Evolutionary conservation across 2,329 filamentous ascomycete genomes (phyloP), one percentile per base, ranked within the genome.

Genomic region (Aspergillus ustus): DNA sequence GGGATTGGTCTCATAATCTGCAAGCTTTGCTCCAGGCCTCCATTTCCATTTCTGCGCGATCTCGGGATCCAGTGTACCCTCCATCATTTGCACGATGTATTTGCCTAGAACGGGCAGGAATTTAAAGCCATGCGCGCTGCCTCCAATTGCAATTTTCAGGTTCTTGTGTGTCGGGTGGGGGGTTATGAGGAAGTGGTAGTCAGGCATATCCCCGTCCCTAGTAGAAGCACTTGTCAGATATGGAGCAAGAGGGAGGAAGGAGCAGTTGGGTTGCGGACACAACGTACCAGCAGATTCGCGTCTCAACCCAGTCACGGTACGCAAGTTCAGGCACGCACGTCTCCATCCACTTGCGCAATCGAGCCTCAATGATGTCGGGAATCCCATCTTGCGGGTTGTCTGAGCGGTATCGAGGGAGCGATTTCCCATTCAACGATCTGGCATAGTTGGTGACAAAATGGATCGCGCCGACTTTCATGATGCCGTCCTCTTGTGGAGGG

Each of bases 101-200:
- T 86, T 83, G 8, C 88, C 88, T 9, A 90, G 76, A 6, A 90
- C 83, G 0, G 88, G 88, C 54, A 90, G 72, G 71, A 90, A 90
- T 75, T 90, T 90, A 80, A 87, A 90, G 1, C 81, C 88, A 69
- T 81, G 51, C n/a, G 20, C 19, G 19, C 9, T n/a, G 1, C 9
- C 45, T 11, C 37, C 43, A 15, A 46, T 48, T n/a, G 25, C 55
- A 11, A 43, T 37, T 4, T 11, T 43, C 7, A 37, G 31, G n/a
- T 51, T 31, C 8, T 15, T 52, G 22, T 52, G 28, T 2, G 13
- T 17, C 7, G 40, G 40, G 15, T 59, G 56, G 3, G 46, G 25
- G 1, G 46, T 45, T 4, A 59, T 52, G 3, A 43, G 28, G 3
- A 60, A 31, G 45, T 17, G 52, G 43, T 22, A 55, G 31, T 19